phyloP scores from a whole-genome alignment of 768 basidiomycete species.

The Rhizopogon vinicolor region DNA sequence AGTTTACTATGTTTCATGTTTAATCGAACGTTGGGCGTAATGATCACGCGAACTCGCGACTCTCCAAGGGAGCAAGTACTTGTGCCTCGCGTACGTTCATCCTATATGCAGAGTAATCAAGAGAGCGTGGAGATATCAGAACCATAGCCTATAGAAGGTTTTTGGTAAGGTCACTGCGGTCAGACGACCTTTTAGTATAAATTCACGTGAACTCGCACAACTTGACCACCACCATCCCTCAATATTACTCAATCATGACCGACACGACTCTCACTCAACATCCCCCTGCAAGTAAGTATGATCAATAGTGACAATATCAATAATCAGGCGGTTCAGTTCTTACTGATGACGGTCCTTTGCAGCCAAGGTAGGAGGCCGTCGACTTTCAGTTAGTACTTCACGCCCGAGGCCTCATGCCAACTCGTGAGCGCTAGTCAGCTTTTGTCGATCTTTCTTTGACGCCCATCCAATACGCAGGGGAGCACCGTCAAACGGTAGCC shows the following conservation, averaged over 20 bases:
- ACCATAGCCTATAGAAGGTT: background rate
- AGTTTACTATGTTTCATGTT: too few species aligned
- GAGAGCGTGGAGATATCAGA: too few species aligned
- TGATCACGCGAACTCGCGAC: too few species aligned
- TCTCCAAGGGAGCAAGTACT: too few species aligned
- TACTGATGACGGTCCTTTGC: background rate
- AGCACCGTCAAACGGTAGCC: constrained; percentile 7
- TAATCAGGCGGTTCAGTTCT: background rate
- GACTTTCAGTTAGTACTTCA: constrained; percentile 37
- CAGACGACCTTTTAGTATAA: background rate
- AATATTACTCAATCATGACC: constrained; percentile 20
- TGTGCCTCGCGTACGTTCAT: too few species aligned
- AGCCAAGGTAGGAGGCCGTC: constrained; percentile 47
- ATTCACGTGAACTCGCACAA: background rate
- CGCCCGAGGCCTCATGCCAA: constrained; percentile 32
- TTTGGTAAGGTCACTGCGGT: background rate
- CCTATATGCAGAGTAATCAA: background rate
- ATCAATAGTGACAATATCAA: background rate
- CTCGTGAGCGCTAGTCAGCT: constrained; percentile 23
- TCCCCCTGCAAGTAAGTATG: constrained; percentile 49
- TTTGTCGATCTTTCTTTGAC: background rate
- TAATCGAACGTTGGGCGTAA: too few species aligned
- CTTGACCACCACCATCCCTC: background rate
- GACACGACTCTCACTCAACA: constrained; percentile 39
- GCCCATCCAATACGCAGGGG: background rate